Percentiles rank a stretch among this genome's conserved stretches.
Evolutionary conservation across 2,329 filamentous ascomycete genomes (phyloP).

Genomic region (Periconia macrospinosa): DNA sequence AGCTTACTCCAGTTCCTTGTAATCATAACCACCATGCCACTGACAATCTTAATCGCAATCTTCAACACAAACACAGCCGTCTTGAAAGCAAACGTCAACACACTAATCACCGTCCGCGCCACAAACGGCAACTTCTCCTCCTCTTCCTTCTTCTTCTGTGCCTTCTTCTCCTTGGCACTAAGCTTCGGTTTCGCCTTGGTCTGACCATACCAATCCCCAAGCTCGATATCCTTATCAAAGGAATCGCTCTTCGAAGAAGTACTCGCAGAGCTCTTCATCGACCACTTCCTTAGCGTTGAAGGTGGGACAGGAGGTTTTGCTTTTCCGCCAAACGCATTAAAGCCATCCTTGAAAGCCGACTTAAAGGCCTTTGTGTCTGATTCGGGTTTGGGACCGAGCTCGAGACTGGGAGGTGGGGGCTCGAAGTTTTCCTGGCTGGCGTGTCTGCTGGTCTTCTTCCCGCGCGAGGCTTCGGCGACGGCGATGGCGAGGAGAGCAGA

Average conservation of each 20-base stretch:
- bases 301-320: constrained; percentile 19
- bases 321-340: constrained; percentile 32
- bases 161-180: constrained; percentile 1
- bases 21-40: constrained; percentile 43
- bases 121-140: constrained; percentile 43
- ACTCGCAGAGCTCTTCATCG: constrained; percentile 19
- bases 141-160: constrained; percentile 22
- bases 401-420: constrained; percentile 33
- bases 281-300: constrained; percentile 27
- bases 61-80: constrained; percentile 46
- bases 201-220: constrained; percentile 43
- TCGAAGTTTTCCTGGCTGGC: constrained; percentile 30
- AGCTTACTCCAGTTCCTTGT: constrained; percentile 40
- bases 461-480: constrained; percentile 47
- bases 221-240: constrained; percentile 43
- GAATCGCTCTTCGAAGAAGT: constrained; percentile 16
- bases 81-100: constrained; percentile 48
- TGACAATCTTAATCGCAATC: constrained; percentile 46
- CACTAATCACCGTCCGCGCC: constrained; percentile 41
- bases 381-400: constrained; percentile 24
- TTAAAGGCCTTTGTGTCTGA: constrained; percentile 33
- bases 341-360: constrained; percentile 35
- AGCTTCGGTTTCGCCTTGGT: constrained; percentile 11
- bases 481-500: constrained; percentile 49
- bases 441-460: constrained; percentile 16